Percentiles rank a stretch among this genome's conserved stretches.
phyloP scores from a whole-genome alignment of 2,329 filamentous ascomycete genomes.

The Ophiostoma himal-ulmi region DNA sequence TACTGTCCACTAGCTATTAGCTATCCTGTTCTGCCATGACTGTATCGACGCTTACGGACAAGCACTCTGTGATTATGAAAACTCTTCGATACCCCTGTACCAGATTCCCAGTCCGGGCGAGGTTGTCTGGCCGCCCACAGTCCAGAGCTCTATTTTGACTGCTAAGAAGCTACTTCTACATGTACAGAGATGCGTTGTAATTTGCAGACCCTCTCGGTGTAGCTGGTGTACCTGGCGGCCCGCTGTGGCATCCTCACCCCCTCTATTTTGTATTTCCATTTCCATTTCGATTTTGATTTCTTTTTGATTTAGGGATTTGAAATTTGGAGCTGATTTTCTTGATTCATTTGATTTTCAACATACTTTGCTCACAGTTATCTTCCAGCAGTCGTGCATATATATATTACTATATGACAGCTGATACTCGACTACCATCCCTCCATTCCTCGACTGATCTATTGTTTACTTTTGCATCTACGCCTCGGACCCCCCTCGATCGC shows the following conservation, averaged over 20 bases:
- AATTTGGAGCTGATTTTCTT: background rate
- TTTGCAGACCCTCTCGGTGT: conserved; percentile 4
- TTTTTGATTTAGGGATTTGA: too few species aligned
- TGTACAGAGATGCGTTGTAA: background rate
- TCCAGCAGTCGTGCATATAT: too few species aligned
- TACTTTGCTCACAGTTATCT: too few species aligned
- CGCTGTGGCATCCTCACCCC: background rate
- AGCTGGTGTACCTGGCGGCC: background rate
- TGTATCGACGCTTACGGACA: too few species aligned
- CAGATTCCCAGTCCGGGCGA: background rate
- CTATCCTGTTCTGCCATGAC: too few species aligned
- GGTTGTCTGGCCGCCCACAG: background rate
- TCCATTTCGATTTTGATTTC: background rate
- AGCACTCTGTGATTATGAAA: background rate
- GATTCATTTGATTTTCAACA: background rate
- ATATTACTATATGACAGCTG: too few species aligned
- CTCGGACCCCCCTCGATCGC: conserved; percentile 1
- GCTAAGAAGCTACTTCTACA: background rate
- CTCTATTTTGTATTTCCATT: background rate
- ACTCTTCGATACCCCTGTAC: background rate
- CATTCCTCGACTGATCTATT: background rate
- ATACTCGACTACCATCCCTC: background rate
- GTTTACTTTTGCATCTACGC: background rate
- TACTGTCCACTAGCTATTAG: too few species aligned
- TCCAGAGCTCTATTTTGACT: background rate